phyloP scores from a whole-genome alignment of 2,329 filamentous ascomycete species.

The Simplicillium aogashimaense region DNA sequence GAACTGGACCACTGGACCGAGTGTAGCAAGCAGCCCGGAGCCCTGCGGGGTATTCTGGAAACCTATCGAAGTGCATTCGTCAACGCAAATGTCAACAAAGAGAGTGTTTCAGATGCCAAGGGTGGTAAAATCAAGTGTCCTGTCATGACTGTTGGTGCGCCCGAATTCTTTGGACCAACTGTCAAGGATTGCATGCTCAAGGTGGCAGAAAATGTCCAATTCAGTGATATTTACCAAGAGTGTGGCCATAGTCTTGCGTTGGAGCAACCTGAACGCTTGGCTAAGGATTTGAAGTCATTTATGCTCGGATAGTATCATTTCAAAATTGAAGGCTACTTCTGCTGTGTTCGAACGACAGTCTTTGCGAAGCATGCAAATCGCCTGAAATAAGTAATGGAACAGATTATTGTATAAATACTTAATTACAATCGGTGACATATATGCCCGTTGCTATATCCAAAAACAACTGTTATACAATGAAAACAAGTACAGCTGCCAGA shows the following conservation, averaged over 20 bases:
- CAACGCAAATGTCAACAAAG: background rate
- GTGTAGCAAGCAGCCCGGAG: constrained; percentile 1
- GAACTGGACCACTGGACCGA: constrained; percentile 2
- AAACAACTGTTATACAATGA: too few relatives aligned
- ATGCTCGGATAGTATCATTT: background rate
- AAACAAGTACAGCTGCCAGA: too few relatives aligned
- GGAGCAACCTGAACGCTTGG: background rate
- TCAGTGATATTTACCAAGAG: background rate
- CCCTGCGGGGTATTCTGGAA: background rate
- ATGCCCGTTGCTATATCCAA: too few relatives aligned
- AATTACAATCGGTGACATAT: too few relatives aligned
- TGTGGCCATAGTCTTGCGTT: background rate
- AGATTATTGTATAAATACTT: too few relatives aligned
- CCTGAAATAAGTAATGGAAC: too few relatives aligned
- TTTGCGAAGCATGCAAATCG: too few relatives aligned
- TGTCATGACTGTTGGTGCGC: constrained; percentile 1
- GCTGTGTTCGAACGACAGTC: too few relatives aligned
- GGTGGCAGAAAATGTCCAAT: background rate
- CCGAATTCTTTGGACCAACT: constrained; percentile 1
- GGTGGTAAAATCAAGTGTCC: constrained; percentile 1
- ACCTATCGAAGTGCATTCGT: constrained; percentile 1
- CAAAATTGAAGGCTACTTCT: too few relatives aligned
- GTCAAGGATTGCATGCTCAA: background rate
- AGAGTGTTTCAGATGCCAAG: background rate
- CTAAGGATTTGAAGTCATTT: background rate